Conservation (phyloP, 202 grass and related monocot genomes). For the Panicum virgatum region DNA sequence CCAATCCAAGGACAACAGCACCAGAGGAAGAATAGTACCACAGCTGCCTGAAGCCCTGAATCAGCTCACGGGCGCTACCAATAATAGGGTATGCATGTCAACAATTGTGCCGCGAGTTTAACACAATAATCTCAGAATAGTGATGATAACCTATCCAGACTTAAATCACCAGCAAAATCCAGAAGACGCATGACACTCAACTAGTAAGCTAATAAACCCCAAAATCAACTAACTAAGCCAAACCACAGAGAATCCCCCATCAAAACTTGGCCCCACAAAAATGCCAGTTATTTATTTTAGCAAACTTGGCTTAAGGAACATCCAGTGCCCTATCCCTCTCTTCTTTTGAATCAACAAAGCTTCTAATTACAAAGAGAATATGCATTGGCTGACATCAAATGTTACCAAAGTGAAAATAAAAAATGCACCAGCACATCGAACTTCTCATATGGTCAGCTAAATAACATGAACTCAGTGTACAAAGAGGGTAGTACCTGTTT, state of each 20-base stretch:
- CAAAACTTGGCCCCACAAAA: background rate
- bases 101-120: background rate
- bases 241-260: background rate
- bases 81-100: background rate
- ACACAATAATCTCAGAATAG: background rate
- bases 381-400: constrained; percentile 6
- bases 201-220: background rate
- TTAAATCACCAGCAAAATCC: background rate
- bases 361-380: background rate
- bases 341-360: too few species aligned
- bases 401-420: constrained; percentile 16
- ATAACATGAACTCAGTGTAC: background rate
- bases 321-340: background rate
- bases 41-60: background rate
- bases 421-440: constrained; percentile 12
- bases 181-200: background rate
- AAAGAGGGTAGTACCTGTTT: constrained; percentile 66
- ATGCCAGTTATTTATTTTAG: background rate
- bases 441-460: background rate
- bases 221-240: constrained; percentile 12
- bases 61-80: background rate
- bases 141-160: background rate
- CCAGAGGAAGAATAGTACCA: background rate
- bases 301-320: background rate
- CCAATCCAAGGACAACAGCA: background rate